A percentile compares a stretch with the other conserved stretches of the same genome.
These are phyloP conservation scores for Fusarium praegraminearum DNA, from an alignment of 2,329 filamentous ascomycete species.

Conservation along the genomic window DNA sequence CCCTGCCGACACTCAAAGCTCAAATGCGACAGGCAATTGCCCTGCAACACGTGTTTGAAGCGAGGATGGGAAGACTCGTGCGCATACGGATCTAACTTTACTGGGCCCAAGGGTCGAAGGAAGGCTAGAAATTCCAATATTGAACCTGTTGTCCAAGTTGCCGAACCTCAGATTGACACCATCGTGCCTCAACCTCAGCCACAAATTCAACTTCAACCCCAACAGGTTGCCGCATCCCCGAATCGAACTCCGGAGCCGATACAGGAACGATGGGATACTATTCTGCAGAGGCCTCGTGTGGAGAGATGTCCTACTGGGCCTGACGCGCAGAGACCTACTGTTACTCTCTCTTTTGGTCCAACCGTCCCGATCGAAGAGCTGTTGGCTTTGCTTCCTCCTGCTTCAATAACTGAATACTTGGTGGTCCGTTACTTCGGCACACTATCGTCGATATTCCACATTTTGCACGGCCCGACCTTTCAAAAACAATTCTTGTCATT, in stretches of 20 bases:
- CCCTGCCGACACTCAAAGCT: constrained; percentile 25
- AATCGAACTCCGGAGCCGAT: constrained; percentile 8
- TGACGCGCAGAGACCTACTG: neutral
- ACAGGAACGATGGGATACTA: constrained; percentile 20
- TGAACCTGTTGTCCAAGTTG: neutral
- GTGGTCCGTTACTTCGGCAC: constrained; percentile 12
- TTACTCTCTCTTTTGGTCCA: neutral
- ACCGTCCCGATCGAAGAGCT: neutral
- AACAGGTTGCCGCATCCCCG: neutral
- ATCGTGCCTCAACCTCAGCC: neutral
- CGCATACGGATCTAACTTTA: constrained; percentile 13
- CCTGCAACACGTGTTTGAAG: constrained; percentile 18
- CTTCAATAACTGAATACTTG: constrained; percentile 9
- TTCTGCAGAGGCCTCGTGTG: neutral
- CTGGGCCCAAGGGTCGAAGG: neutral
- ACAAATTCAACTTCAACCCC: neutral
- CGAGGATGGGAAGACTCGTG: constrained; percentile 19
- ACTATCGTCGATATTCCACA: constrained; percentile 5
- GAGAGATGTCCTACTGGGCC: neutral
- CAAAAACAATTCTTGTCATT: constrained; percentile 1
- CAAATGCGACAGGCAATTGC: constrained; percentile 24
- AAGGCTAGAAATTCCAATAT: neutral
- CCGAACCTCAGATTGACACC: neutral
- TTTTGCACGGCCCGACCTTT: constrained; percentile 9
- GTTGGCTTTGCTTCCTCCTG: neutral